phyloP scores from a whole-genome alignment of 2,329 filamentous ascomycete species.

The Magnaporthales sp. region DNA sequence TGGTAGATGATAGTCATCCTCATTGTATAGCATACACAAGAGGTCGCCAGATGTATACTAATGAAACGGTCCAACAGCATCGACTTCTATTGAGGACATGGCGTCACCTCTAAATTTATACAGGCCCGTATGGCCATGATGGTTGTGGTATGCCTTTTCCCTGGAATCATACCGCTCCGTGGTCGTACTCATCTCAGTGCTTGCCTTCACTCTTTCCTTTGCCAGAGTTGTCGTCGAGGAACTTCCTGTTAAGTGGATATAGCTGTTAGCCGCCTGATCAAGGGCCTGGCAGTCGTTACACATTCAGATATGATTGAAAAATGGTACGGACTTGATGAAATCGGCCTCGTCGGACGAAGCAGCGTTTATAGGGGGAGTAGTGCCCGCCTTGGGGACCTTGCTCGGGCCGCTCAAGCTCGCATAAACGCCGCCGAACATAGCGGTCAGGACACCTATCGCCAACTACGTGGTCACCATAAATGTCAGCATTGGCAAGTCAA shows the following conservation, averaged over 20 bases:
- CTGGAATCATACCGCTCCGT: neutral
- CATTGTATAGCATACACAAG: neutral
- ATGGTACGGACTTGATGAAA: conserved; percentile 50
- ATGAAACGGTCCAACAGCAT: neutral
- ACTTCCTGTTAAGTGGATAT: conserved; percentile 28
- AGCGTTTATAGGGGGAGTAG: conserved; percentile 51
- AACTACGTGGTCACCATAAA: conserved; percentile 30
- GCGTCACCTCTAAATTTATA: conserved; percentile 7
- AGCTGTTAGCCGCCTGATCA: neutral
- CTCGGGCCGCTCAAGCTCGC: conserved; percentile 34
- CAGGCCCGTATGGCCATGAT: conserved; percentile 3
- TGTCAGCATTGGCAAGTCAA: conserved; percentile 9
- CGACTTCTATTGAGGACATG: conserved; percentile 1
- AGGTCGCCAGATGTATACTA: neutral
- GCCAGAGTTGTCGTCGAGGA: conserved; percentile 28
- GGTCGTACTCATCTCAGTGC: conserved; percentile 23
- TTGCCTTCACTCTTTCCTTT: conserved; percentile 31
- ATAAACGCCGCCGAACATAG: conserved; percentile 41
- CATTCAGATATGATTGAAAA: conserved; percentile 7
- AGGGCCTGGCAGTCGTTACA: no score
- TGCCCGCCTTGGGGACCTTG: conserved; percentile 33
- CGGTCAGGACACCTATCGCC: conserved; percentile 45
- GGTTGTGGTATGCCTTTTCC: neutral
- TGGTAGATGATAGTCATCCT: neutral
- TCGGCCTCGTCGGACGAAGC: conserved; percentile 54